Evolutionary conservation across 306 rosid species (phyloP).

Genomic region (Astragalus glycyphyllos): DNA sequence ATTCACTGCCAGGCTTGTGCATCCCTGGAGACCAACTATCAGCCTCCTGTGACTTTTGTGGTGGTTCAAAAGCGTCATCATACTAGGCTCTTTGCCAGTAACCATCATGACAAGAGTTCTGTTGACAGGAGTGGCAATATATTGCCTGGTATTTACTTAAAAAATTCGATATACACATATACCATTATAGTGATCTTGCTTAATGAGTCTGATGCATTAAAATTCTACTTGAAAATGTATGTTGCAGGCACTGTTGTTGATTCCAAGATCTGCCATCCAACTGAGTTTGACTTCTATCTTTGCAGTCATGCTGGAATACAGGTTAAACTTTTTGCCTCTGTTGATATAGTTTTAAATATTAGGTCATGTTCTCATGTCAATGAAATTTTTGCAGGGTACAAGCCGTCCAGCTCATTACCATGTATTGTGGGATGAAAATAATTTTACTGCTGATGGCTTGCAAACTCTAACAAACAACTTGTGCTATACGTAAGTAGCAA

Average conservation of each 20-base stretch:
- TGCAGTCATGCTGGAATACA: slow-evolving; percentile 98
- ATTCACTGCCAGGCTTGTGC: slow-evolving; percentile 74
- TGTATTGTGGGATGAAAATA: slow-evolving; percentile 94
- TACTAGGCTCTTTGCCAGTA: slow-evolving; percentile 87
- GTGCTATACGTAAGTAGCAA: slow-evolving; percentile 83
- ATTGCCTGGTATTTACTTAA: slow-evolving; percentile 81
- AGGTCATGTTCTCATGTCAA: neutral
- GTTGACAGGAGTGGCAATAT: slow-evolving; percentile 92
- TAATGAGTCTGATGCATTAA: neutral
- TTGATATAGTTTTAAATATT: neutral
- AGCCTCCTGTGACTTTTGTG: slow-evolving; percentile 97
- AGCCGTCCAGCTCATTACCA: slow-evolving; percentile 99
- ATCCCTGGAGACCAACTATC: slow-evolving; percentile 90
- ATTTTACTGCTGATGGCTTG: slow-evolving; percentile 86
- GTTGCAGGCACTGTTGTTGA: slow-evolving; percentile 93
- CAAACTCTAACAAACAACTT: slow-evolving; percentile 87
- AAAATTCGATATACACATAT: neutral
- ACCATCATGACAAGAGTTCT: slow-evolving; percentile 66
- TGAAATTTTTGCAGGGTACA: slow-evolving; percentile 72
- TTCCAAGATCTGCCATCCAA: slow-evolving; percentile 95
- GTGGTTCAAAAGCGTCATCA: slow-evolving; percentile 99
- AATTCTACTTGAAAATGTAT: neutral
- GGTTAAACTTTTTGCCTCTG: slow-evolving; percentile 48
- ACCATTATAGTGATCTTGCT: neutral
- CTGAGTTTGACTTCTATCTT: slow-evolving; percentile 91